These are phyloP conservation scores for Starmera dryadoides DNA, from an alignment of 805 yeast species.

Conservation along the genomic window DNA sequence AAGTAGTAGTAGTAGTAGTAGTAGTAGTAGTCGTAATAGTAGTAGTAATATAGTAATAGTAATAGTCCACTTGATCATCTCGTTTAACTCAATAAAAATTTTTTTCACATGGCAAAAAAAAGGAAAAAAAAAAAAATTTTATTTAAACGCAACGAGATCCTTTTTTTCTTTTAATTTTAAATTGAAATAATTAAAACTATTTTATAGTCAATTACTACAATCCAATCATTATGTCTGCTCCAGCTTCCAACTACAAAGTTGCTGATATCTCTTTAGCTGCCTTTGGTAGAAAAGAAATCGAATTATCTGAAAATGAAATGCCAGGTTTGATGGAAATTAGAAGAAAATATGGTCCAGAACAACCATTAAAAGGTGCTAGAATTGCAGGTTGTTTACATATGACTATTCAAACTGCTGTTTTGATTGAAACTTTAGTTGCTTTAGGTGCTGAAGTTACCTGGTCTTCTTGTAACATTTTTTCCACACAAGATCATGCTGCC, in stretches of 20 bases:
- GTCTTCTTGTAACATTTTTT: slow-evolving; percentile 98
- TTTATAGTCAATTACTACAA: neutral
- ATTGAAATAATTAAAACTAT: neutral
- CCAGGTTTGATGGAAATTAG: slow-evolving; percentile 99
- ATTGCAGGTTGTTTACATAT: slow-evolving; percentile 98
- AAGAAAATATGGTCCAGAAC: slow-evolving; percentile 80
- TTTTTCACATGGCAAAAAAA: no score
- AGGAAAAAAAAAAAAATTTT: no score
- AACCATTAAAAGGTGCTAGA: slow-evolving; percentile 97
- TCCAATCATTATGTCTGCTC: slow-evolving; percentile 42
- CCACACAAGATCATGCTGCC: slow-evolving; percentile 99
- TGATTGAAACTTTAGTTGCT: slow-evolving; percentile 94
- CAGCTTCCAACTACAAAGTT: slow-evolving; percentile 80
- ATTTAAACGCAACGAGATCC: no score
- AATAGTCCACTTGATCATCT: no score
- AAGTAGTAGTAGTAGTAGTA: no score
- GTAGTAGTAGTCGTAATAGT: no score
- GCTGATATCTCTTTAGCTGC: slow-evolving; percentile 98
- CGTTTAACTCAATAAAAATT: no score
- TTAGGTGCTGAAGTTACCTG: slow-evolving; percentile 99
- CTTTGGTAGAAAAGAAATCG: slow-evolving; percentile 99
- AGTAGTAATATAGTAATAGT: no score
- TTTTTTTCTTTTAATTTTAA: no score
- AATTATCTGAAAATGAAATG: slow-evolving; percentile 98
- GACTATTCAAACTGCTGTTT: slow-evolving; percentile 99